Evolutionary conservation across 1,284 basidiomycete genomes (phyloP).

Genomic region (Abortiporus biennis): DNA sequence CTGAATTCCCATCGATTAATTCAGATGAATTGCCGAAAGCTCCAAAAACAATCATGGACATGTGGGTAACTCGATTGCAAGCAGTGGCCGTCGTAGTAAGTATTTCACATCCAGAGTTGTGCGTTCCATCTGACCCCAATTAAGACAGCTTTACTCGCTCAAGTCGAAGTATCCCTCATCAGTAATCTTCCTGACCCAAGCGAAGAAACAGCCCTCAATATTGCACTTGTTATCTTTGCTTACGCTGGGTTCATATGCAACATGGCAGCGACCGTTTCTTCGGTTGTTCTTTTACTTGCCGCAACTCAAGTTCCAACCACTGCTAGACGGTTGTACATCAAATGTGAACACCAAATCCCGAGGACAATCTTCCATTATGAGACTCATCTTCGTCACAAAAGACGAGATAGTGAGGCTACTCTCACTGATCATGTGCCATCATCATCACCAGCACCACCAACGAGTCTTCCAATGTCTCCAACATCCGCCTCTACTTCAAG

Average conservation of each 20-base stretch:
- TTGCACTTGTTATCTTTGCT: slow-evolving; percentile 1
- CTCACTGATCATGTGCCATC: no score
- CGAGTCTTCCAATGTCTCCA: no score
- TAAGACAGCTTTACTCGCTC: slow-evolving; percentile 6
- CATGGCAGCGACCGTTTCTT: slow-evolving; percentile 4
- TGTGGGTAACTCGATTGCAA: slow-evolving; percentile 4
- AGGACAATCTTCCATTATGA: slow-evolving; percentile 3
- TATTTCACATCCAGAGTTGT: no score
- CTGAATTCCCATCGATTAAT: neutral
- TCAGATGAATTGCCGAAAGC: slow-evolving; percentile 6
- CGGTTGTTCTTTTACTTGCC: slow-evolving; percentile 5
- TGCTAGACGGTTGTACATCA: slow-evolving; percentile 6
- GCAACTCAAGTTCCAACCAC: slow-evolving; percentile 1
- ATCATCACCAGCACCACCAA: neutral
- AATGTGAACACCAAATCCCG: slow-evolving; percentile 4
- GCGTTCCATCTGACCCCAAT: neutral
- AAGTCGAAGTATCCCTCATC: slow-evolving; percentile 4
- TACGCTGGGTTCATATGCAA: slow-evolving; percentile 4
- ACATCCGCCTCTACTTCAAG: no score
- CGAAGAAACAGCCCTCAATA: slow-evolving; percentile 1
- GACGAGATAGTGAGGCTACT: neutral
- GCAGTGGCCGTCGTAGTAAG: slow-evolving; percentile 8
- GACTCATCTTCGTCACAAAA: neutral
- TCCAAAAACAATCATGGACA: slow-evolving; percentile 1
- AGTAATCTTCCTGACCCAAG: neutral